A percentile compares a stretch with the other conserved stretches of the same genome.
phyloP scores from a whole-genome alignment of 176 grass and related monocot species.

The Oryza longistaminata region DNA sequence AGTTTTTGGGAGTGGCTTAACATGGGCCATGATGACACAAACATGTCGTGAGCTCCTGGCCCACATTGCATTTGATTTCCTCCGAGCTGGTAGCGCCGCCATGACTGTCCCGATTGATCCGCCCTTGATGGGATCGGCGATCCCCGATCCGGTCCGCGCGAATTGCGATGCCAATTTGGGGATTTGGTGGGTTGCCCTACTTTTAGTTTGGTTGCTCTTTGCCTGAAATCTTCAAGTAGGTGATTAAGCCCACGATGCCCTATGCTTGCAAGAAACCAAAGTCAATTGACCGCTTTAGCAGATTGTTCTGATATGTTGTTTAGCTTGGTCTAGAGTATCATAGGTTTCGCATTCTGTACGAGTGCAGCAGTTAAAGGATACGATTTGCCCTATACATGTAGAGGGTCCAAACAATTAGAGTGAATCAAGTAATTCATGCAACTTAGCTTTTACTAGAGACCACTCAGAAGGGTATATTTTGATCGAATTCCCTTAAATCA shows the following conservation, averaged over 20 bases:
- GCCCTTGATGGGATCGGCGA: too few relatives aligned
- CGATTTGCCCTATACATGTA: slow-evolving; percentile 1
- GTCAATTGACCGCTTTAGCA: background rate
- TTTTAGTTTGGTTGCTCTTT: background rate
- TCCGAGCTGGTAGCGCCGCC: background rate
- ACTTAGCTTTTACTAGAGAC: background rate
- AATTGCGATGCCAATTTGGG: slow-evolving; percentile 25
- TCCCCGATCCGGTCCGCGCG: background rate
- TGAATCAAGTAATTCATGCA: too few relatives aligned
- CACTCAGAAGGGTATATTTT: background rate
- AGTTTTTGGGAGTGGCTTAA: too few relatives aligned
- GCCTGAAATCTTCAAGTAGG: background rate
- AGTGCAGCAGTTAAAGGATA: background rate
- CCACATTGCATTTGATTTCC: too few relatives aligned
- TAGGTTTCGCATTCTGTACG: background rate
- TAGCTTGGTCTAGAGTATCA: background rate
- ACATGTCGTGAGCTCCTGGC: too few relatives aligned
- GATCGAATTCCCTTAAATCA: background rate
- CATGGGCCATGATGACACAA: too few relatives aligned
- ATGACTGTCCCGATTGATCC: background rate
- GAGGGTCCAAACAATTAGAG: too few relatives aligned
- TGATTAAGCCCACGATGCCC: background rate
- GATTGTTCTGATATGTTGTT: background rate
- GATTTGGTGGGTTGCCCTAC: slow-evolving; percentile 22
- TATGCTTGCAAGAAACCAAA: background rate